Percentiles rank a stretch among this genome's conserved stretches.
These are phyloP conservation scores for Platismatia glauca DNA, from an alignment of 495 filamentous ascomycete genomes.

Conservation along the genomic window DNA sequence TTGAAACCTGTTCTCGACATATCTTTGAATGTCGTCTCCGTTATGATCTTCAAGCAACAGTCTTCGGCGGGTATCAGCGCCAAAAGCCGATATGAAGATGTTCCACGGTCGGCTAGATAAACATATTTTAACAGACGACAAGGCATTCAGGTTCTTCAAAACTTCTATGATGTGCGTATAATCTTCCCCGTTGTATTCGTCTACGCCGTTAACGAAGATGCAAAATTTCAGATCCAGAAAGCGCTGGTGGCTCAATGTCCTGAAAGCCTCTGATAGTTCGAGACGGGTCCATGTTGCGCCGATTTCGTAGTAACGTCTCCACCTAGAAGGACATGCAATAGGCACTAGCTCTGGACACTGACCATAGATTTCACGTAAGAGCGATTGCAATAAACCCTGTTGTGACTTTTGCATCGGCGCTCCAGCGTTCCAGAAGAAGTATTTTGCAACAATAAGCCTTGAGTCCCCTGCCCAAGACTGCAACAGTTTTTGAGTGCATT, in stretches of 20 bases:
- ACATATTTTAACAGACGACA: constrained; percentile 37
- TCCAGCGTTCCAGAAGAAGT: constrained; percentile 43
- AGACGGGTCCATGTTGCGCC: neutral
- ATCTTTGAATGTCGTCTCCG: constrained; percentile 12
- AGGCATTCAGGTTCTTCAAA: constrained; percentile 17
- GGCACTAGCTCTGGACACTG: constrained; percentile 31
- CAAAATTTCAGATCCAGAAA: constrained; percentile 27
- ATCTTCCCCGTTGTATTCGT: constrained; percentile 32
- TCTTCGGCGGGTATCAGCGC: constrained; percentile 16
- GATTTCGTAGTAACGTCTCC: neutral
- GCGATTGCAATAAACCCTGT: constrained; percentile 34
- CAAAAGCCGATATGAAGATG: constrained; percentile 33
- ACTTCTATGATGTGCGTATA: constrained; percentile 21
- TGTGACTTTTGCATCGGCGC: constrained; percentile 34
- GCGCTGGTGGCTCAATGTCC: neutral
- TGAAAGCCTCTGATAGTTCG: constrained; percentile 3
- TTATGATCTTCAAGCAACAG: constrained; percentile 16
- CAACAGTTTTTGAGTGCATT: constrained; percentile 13
- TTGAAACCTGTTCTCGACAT: constrained; percentile 1
- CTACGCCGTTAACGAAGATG: constrained; percentile 45
- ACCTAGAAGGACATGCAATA: constrained; percentile 11
- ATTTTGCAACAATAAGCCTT: constrained; percentile 26
- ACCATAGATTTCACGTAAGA: constrained; percentile 34
- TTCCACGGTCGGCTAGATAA: constrained; percentile 44
- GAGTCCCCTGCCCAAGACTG: constrained; percentile 9